Evolutionary conservation across 2,329 filamentous ascomycete species (phyloP), one percentile per base, ranked within the genome.

Genomic region (Monosporascus sp.): DNA sequence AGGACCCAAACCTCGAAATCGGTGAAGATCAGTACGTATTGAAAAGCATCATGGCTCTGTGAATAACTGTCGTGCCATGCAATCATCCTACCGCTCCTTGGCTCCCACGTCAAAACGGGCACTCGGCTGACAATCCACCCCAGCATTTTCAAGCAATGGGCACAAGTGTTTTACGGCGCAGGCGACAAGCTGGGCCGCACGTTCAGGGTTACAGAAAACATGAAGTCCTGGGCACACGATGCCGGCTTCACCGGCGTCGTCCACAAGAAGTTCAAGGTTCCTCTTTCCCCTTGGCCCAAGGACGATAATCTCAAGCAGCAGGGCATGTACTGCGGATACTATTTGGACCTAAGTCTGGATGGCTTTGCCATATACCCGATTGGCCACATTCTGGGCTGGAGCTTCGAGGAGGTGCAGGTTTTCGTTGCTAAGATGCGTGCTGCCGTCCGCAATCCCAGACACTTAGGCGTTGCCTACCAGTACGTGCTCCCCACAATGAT

Each of bases 1-100:
- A 63, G 25, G 58, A 62, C 34, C 51, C 50, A 27, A 59, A 57
- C n/a, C 22, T 63, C 5, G 47, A 51, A 41, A 22, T 60, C 52
- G 36, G 50, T 37, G 31, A 42, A 39, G 14, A 36, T 48, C 15
- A 37, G 20, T 15, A 53, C 39, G 41, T 47, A 46, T 8, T 14
- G 38, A 2, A 36, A 36, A 9, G 20, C 22, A 2, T 24, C 25
- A 20, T 9, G 22, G 2, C 2, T 24, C 22, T 20, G 42, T 31
- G 27, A 31, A 31, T 31, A 31, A 45, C 22, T 20, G 20, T n/a
- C 20, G 42, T 20, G 8, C 42, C 20, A 31, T 31, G 27, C 27
- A 31, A 11, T 31, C 27, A 31, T 24, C 42, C 42, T 3, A 25
- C n/a, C 14, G 25, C 7, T 15, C n/a, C 25, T 6, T 15, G 15